Evolutionary conservation across 129 eudicot species (phyloP).

Genomic region (Lactuca saligna): DNA sequence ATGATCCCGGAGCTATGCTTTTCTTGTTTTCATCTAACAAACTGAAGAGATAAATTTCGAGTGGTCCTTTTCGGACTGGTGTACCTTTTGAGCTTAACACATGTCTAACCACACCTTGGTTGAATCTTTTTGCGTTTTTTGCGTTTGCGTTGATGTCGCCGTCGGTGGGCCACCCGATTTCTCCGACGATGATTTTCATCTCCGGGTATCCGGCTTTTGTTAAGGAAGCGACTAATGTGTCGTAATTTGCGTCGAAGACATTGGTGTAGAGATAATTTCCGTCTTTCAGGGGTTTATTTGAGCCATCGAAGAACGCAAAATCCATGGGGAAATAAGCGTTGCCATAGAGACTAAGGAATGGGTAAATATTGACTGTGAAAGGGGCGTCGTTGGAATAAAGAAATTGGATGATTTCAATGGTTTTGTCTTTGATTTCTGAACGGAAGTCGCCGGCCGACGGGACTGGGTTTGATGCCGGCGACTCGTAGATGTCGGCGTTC

Average conservation of each 20-base stretch:
- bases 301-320: conserved; percentile 76
- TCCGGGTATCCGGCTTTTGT: conserved; percentile 77
- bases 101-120: conserved; percentile 63
- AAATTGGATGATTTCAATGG: conserved; percentile 57
- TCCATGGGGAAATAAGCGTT: conserved; percentile 70
- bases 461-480: conserved; percentile 76
- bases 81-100: conserved; percentile 65
- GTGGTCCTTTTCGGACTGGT: conserved; percentile 59
- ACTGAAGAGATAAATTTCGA: conserved; percentile 71
- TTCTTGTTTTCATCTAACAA: conserved; percentile 70
- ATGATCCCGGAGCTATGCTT: conserved; percentile 82
- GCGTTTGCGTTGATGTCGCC: conserved; percentile 67
- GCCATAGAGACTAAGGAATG: conserved; percentile 74
- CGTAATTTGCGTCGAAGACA: conserved; percentile 88
- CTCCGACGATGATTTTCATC: conserved; percentile 74
- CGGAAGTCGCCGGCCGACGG: conserved; percentile 95
- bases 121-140: conserved; percentile 61
- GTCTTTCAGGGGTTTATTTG: conserved; percentile 53
- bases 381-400: conserved; percentile 70
- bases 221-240: conserved; percentile 73
- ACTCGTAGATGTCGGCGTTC: conserved; percentile 87
- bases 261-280: conserved; percentile 54
- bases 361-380: conserved; percentile 86
- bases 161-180: conserved; percentile 97
- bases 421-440: conserved; percentile 58